Evolutionary conservation across 2,329 filamentous ascomycete species (phyloP).

Genomic region (Arthroderma sp.): DNA sequence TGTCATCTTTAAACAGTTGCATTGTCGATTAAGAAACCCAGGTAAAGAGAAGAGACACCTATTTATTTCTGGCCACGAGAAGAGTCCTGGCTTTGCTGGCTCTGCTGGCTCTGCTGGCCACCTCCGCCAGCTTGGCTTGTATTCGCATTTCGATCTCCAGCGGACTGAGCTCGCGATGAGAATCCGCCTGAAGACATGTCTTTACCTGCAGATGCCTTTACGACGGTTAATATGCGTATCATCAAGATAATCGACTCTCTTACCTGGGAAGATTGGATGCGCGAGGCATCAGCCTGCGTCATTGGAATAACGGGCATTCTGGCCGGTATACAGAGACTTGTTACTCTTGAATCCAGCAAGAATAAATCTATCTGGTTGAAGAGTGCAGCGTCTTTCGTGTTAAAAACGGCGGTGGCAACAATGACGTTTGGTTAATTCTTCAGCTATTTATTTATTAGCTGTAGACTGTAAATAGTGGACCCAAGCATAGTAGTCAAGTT

Average conservation of each 20-base stretch:
- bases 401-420: no score
- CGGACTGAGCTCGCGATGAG: constrained; percentile 1
- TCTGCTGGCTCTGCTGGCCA: neutral
- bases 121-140: neutral
- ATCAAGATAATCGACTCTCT: no score
- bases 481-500: no score
- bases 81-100: neutral
- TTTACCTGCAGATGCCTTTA: constrained; percentile 2
- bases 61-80: neutral
- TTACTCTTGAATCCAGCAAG: no score
- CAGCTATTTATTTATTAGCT: no score
- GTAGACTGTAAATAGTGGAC: no score
- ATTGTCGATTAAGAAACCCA: neutral
- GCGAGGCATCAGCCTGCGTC: constrained; percentile 5
- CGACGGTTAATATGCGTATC: neutral
- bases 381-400: no score
- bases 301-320: neutral
- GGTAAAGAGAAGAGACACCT: no score
- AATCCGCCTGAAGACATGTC: constrained; percentile 8
- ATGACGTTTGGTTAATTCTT: no score
- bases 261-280: constrained; percentile 9
- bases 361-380: no score
- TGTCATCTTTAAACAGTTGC: neutral
- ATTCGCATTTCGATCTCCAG: constrained; percentile 4
- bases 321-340: neutral